phyloP scores from a whole-genome alignment of 208 protist genomes.

The Acanthamoeba sp. region DNA sequence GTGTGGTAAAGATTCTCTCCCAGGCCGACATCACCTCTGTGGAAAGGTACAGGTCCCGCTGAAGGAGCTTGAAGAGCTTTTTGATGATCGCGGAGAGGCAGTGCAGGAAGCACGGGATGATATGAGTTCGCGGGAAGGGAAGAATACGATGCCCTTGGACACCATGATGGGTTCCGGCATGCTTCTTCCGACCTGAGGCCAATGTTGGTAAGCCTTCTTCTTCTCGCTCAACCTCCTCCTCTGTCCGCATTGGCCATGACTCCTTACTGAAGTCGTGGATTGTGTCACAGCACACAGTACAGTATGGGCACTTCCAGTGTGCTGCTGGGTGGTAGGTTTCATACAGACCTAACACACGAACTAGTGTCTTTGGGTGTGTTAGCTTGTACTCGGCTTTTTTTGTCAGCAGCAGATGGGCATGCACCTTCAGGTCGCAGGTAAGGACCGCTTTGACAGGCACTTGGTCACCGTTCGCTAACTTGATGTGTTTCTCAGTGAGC shows the following conservation, averaged over 20 bases:
- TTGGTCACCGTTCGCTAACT: neutral
- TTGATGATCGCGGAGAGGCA: neutral
- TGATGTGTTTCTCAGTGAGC: neutral
- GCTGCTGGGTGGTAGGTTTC: neutral
- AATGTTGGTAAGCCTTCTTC: neutral
- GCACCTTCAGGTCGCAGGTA: constrained; percentile 47
- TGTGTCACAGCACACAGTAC: neutral
- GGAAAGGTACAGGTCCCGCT: neutral
- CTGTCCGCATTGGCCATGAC: neutral
- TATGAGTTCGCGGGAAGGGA: neutral
- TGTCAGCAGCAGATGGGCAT: neutral
- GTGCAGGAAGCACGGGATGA: neutral
- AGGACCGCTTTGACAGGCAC: neutral
- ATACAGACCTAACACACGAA: neutral
- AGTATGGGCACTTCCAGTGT: neutral
- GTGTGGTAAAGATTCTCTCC: neutral
- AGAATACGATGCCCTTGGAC: neutral
- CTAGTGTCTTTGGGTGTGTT: neutral
- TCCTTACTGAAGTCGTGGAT: neutral
- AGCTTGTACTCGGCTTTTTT: too few relatives aligned
- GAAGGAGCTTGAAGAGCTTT: neutral
- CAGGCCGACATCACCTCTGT: neutral
- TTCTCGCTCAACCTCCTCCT: neutral
- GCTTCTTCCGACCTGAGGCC: neutral
- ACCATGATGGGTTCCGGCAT: neutral